Evolutionary conservation across 2,329 filamentous ascomycete genomes (phyloP), one percentile per base, ranked within the genome.

Genomic region (Simplicillium aogashimaense): DNA sequence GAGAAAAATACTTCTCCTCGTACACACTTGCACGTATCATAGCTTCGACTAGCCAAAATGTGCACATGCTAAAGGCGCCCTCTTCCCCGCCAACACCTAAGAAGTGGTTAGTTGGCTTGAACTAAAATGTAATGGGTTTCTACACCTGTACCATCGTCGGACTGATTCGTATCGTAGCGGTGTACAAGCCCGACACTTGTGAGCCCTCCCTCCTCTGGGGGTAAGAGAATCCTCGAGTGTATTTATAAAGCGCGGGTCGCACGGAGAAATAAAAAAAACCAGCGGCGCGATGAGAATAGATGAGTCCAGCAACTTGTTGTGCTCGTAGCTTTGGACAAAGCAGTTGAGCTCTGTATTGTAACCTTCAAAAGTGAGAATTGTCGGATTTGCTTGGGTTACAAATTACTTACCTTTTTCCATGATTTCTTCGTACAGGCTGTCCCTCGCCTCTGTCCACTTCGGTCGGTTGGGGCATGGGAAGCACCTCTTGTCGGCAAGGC

Each of bases 1-100:
- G 65, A 11, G 65, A 57, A 15, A 81, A 63, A 48, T 84, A 83
- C 46, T 74, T 78, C n/a, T 66, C 65, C 47, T 84, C 77, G 55
- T 83, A 81, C 36, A 69, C 63, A 48, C 72, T 64, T 47, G 82
- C 82, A 28, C 83, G 71, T 25, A 82, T 85, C 61, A 88, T 71
- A 17, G 83, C 82, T 59, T 88, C 84, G 11, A 88, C 81, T 1
- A 87, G 74, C 84, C 84, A 88, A 56, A 88, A 88, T 1, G 83
- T 88, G 53, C 83, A 86, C 82, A 88, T 87, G 52, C 74, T 79
- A 54, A 88, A 88, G 15, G 83, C 82, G 16, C 84, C 84, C 59
- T 88, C 83, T 38, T 73, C 69, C 14, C 83, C 83, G 30, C 82
- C 81, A 8, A 88, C 81, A 25, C 82, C 81, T 83, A 47, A 41